Conservation (phyloP, 148 eudicot genomes). For the Dysphania ambrosioides region DNA sequence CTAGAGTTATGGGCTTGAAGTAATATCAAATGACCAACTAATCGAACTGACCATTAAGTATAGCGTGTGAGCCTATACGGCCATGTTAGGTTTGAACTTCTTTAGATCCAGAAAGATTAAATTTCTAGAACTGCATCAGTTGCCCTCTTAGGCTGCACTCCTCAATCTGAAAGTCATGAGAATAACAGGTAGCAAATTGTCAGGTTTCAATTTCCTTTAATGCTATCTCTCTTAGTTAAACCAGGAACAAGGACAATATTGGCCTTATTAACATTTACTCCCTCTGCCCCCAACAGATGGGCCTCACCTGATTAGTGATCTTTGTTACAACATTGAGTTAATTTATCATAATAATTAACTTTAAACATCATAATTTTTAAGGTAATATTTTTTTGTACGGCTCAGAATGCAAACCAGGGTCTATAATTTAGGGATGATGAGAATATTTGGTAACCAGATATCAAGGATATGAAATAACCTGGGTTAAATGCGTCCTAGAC, state of each 20-base stretch:
- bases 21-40: not conserved
- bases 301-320: no score
- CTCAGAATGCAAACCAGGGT: no score
- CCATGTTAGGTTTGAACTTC: slow-evolving; percentile 15
- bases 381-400: no score
- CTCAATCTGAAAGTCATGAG: slow-evolving; percentile 42
- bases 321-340: no score
- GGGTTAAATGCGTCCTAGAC: slow-evolving; percentile 40
- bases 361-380: no score
- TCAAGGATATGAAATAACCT: slow-evolving; percentile 34
- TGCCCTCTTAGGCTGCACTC: slow-evolving; percentile 77
- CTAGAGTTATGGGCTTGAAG: not conserved
- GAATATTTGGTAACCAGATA: not conserved
- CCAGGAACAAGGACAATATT: not conserved
- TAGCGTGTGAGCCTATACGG: not conserved
- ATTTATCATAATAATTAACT: no score
- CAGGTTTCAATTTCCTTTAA: not conserved
- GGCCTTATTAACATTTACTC: no score
- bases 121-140: slow-evolving; percentile 40
- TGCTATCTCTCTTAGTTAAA: not conserved
- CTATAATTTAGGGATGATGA: no score
- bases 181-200: not conserved
- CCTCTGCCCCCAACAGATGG: no score
- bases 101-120: slow-evolving; percentile 15
- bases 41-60: not conserved